A percentile compares a stretch with the other conserved stretches of the same genome.
These are phyloP conservation scores for Citrus medica DNA, from an alignment of 345 rosid genomes.

Conservation along the genomic window DNA sequence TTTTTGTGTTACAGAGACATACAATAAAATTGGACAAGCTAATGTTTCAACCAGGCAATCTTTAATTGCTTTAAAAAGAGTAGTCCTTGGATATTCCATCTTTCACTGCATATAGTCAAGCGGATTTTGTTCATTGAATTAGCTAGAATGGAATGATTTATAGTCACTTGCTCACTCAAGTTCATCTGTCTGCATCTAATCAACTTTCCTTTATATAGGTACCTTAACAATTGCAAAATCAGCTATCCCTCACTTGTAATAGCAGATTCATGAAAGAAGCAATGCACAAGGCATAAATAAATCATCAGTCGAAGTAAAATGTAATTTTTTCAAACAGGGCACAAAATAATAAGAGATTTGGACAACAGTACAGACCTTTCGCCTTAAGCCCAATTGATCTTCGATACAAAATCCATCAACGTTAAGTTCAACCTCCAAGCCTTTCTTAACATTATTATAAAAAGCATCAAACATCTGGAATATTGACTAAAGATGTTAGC, in stretches of 20 bases:
- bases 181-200: neutral
- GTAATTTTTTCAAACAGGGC: neutral
- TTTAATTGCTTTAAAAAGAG: neutral
- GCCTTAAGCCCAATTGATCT: slow-evolving; percentile 29
- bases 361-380: slow-evolving; percentile 36
- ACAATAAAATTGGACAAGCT: neutral
- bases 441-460: slow-evolving; percentile 47
- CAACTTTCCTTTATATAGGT: neutral
- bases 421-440: slow-evolving; percentile 33
- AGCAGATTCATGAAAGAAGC: neutral
- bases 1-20: neutral
- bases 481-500: slow-evolving; percentile 5
- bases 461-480: slow-evolving; percentile 55
- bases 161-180: neutral
- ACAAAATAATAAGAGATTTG: neutral
- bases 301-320: neutral
- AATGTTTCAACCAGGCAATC: neutral
- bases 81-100: neutral
- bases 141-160: neutral
- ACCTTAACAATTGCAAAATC: neutral
- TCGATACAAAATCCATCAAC: slow-evolving; percentile 42
- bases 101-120: neutral
- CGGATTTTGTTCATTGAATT: neutral
- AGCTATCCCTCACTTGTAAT: neutral
- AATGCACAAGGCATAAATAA: neutral